Base-by-base conservation (phyloP, 2,329 filamentous ascomycete species). In the Aspergillus sp. region DNA sequence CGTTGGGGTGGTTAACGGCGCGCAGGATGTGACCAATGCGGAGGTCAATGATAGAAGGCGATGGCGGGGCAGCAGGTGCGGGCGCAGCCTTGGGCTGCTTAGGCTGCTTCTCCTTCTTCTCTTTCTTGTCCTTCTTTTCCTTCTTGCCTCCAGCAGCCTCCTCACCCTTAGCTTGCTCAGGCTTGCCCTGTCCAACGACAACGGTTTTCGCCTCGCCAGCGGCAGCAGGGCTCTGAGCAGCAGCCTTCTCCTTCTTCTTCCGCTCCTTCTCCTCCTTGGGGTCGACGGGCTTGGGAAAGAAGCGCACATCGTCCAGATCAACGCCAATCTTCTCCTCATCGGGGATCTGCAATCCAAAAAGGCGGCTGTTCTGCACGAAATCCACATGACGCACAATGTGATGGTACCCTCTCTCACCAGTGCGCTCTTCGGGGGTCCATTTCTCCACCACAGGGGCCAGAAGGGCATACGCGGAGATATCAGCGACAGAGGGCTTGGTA, bases 1-100 rank as follows among this genome's bases (percentile, higher is more conserved):
- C 93, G 62, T 98, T 94, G 46, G 93, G 93, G 76, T 98, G 93
- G 69, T 90, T 86, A 72, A 93, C 81, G 45, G 90, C 90, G 74
- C 96, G 95, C 64, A 98, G 84, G 60, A 98, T 96, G 76, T 97
- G 93, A 52, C 93, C 93, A 52, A 98, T 91, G 55, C 93, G 85
- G 45, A 98, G 84, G 68, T 98, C 93, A 66, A 98, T 96, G 52
- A 95, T 81, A 50, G 80, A 78, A 2, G 93, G 93, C 1, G 88
- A 88, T 4, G 89, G 82, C 1, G 88, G 86, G 10, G 89, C 85
- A 44, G 89, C 80, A 44, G 81, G 78, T 5, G 88, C 72, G 3
- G 82, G 75, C 12, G 84, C 74, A 5, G 83, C 82, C 74, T 91
- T 93, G 47, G 86, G 85, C 41, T 83, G 81, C 75, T 95, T 95